Conservation (phyloP, 495 filamentous ascomycete genomes). For the Articulospora tetracladia region DNA sequence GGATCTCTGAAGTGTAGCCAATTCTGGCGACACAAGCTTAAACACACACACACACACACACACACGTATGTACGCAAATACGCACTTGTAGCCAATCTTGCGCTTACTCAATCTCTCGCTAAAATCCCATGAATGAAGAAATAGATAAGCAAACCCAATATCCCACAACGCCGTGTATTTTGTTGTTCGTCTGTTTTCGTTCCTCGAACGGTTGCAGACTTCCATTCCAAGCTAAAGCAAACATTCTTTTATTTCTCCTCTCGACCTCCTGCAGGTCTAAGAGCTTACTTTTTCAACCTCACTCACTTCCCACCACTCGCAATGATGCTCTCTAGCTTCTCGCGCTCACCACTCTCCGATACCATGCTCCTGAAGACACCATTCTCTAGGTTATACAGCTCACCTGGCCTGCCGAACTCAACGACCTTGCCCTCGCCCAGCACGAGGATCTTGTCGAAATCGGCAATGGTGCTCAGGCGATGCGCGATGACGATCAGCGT, state of each 20-base stretch:
- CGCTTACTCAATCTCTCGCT: too few relatives aligned
- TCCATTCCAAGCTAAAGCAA: too few relatives aligned
- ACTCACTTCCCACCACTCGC: not conserved
- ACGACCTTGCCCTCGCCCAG: slow-evolving; percentile 70
- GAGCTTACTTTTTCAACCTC: not conserved
- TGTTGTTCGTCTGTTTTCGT: too few relatives aligned
- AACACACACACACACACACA: too few relatives aligned
- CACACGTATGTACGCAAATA: too few relatives aligned
- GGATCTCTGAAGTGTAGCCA: too few relatives aligned
- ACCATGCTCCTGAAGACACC: slow-evolving; percentile 68
- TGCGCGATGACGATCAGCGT: slow-evolving; percentile 88
- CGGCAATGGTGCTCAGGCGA: slow-evolving; percentile 77
- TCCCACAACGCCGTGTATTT: too few relatives aligned
- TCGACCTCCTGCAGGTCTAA: not conserved
- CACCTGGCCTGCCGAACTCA: slow-evolving; percentile 68
- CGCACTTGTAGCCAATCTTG: too few relatives aligned
- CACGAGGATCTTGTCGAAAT: slow-evolving; percentile 83
- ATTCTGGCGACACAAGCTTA: too few relatives aligned
- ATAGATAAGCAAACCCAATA: too few relatives aligned
- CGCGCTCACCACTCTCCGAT: slow-evolving; percentile 68
- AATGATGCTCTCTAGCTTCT: slow-evolving; percentile 53
- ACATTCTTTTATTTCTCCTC: not conserved
- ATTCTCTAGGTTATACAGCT: slow-evolving; percentile 57
- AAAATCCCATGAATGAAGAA: too few relatives aligned
- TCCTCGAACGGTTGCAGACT: too few relatives aligned